Conservation (phyloP, 73 alveolate species). For the Tetrahymena elliotti region DNA sequence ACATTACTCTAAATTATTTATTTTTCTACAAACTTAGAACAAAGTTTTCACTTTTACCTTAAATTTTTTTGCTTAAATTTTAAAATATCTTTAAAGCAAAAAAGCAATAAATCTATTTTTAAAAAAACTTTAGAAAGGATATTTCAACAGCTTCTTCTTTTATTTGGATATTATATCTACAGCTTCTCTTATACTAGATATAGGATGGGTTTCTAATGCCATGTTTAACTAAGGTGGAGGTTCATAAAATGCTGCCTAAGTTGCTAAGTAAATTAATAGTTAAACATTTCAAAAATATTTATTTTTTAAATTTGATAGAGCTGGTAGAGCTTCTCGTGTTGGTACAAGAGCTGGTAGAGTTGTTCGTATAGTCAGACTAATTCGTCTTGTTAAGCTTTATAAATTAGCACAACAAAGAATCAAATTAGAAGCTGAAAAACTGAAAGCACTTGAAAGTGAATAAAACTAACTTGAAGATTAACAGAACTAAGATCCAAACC, state of each 20-base stretch:
- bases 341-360: constrained; percentile 73
- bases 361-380: constrained; percentile 42
- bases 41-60: background rate
- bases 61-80: background rate
- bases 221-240: constrained; percentile 51
- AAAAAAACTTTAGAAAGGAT: constrained; percentile 30
- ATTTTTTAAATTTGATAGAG: constrained; percentile 24
- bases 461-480: background rate
- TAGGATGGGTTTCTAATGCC: constrained; percentile 72
- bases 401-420: constrained; percentile 31
- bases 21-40: background rate
- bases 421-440: constrained; percentile 25
- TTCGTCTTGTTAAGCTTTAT: constrained; percentile 44
- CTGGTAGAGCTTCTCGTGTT: constrained; percentile 61
- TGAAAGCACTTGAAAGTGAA: constrained; percentile 6
- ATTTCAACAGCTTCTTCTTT: constrained; percentile 74
- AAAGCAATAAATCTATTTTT: background rate
- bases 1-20: too few relatives aligned
- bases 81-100: background rate
- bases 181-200: constrained; percentile 69
- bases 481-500: background rate
- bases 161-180: constrained; percentile 88
- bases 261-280: constrained; percentile 10
- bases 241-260: constrained; percentile 44
- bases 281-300: too few relatives aligned